These are phyloP conservation scores for Talaromyces adpressus DNA, from an alignment of 495 filamentous ascomycete species.

Conservation along the genomic window DNA sequence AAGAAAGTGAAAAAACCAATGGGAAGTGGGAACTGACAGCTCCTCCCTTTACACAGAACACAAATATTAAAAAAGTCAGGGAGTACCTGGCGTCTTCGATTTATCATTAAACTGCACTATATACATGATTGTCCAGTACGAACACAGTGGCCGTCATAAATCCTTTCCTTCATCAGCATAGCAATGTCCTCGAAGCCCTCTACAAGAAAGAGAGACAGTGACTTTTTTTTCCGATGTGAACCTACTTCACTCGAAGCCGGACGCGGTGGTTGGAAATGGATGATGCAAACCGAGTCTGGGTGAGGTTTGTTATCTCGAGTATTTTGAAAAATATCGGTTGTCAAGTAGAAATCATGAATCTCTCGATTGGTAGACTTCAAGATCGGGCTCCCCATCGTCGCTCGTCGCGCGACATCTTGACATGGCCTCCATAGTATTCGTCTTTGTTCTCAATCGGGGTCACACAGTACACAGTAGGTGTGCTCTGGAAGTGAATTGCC, in stretches of 20 bases:
- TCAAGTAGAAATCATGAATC: background rate
- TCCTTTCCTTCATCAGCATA: constrained; percentile 5
- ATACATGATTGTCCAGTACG: constrained; percentile 1
- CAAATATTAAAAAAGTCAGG: background rate
- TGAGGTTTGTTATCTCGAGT: background rate
- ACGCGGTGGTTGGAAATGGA: constrained; percentile 1
- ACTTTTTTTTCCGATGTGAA: constrained; percentile 7
- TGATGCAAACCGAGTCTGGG: constrained; percentile 1
- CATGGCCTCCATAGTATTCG: constrained; percentile 46
- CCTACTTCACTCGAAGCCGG: constrained; percentile 9
- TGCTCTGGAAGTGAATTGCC: constrained; percentile 39
- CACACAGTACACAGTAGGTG: constrained; percentile 44
- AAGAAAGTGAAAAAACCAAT: too few relatives aligned
- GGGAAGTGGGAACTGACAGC: too few relatives aligned
- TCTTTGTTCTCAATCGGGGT: constrained; percentile 46
- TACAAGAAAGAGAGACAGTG: background rate
- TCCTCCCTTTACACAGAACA: background rate
- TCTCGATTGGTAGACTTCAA: background rate
- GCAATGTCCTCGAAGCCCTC: background rate
- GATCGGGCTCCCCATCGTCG: constrained; percentile 30
- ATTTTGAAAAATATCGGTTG: background rate
- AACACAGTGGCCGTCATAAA: background rate
- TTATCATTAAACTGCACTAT: constrained; percentile 7
- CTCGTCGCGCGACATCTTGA: constrained; percentile 43
- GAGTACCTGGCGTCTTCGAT: constrained; percentile 1